These are phyloP conservation scores for Didymella pinodella DNA, from an alignment of 2,329 filamentous ascomycete genomes.

Conservation along the genomic window DNA sequence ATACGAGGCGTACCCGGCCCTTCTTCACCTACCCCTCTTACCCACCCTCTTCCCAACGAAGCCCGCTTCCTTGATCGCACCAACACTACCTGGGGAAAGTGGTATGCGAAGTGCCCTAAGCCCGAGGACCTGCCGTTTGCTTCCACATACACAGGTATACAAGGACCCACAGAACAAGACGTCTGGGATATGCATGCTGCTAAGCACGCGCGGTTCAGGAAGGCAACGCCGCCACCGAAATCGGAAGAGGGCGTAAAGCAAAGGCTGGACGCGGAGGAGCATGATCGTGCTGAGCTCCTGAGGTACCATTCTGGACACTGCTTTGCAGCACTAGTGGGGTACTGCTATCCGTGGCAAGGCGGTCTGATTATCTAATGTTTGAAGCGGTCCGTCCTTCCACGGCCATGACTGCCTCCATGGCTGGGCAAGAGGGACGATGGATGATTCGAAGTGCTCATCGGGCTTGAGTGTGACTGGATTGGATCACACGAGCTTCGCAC, in stretches of 20 bases:
- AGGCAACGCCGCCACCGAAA: not conserved
- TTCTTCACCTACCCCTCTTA: not conserved
- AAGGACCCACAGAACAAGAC: conserved; percentile 5
- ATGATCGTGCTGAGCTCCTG: conserved; percentile 7
- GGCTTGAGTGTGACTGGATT: not conserved
- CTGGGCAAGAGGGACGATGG: not conserved
- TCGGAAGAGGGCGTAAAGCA: not conserved
- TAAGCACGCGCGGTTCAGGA: not conserved
- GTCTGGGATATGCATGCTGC: conserved; percentile 6
- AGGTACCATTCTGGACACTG: conserved; percentile 7
- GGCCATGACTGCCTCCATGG: not conserved
- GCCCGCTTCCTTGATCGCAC: conserved; percentile 20
- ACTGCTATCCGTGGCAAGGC: conserved; percentile 12
- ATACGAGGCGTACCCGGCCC: conserved; percentile 20
- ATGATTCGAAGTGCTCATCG: not conserved
- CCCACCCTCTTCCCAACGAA: conserved; percentile 8
- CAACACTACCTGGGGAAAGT: conserved; percentile 19
- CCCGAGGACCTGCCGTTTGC: conserved; percentile 17
- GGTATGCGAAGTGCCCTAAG: conserved; percentile 9
- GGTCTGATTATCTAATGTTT: conserved; percentile 1
- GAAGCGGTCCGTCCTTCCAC: not conserved
- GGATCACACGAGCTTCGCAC: not conserved
- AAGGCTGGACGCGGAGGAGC: not conserved
- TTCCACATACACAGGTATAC: not conserved
- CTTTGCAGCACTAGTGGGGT: conserved; percentile 7